These are phyloP conservation scores for Lophium mytilinum DNA, from an alignment of 495 filamentous ascomycete species.

Conservation along the genomic window DNA sequence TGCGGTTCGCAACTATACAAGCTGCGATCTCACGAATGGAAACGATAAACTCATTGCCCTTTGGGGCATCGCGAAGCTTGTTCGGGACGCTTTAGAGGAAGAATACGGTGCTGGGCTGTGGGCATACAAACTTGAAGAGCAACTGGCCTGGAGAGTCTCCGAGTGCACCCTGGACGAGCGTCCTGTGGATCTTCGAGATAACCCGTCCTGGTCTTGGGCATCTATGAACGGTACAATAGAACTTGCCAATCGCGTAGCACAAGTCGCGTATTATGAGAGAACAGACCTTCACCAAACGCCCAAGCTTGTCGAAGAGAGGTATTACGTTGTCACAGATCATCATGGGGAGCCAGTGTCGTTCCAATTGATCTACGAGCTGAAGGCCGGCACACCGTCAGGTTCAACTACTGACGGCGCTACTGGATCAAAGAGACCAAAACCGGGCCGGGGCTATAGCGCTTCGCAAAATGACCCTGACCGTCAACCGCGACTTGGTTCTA, in stretches of 20 bases:
- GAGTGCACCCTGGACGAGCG: constrained; percentile 4
- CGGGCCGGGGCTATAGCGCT: no score
- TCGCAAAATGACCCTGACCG: no score
- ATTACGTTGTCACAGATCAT: not conserved
- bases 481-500: no score
- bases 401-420: no score
- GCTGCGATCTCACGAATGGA: constrained; percentile 11
- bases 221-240: constrained; percentile 4
- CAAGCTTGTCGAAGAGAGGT: not conserved
- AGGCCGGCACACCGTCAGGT: no score
- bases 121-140: constrained; percentile 10
- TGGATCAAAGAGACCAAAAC: no score
- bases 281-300: not conserved
- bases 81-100: constrained; percentile 5
- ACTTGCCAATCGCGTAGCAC: not conserved
- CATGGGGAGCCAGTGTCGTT: not conserved
- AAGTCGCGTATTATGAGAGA: not conserved
- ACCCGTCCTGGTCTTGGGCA: constrained; percentile 14
- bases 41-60: constrained; percentile 15
- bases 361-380: not conserved
- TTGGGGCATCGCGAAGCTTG: constrained; percentile 20
- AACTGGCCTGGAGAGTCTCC: constrained; percentile 14
- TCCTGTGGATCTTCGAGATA: not conserved
- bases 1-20: constrained; percentile 10
- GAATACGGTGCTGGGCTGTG: constrained; percentile 13